phyloP scores from a whole-genome alignment of 2,329 filamentous ascomycete genomes.

The Elsinoe ampelina region DNA sequence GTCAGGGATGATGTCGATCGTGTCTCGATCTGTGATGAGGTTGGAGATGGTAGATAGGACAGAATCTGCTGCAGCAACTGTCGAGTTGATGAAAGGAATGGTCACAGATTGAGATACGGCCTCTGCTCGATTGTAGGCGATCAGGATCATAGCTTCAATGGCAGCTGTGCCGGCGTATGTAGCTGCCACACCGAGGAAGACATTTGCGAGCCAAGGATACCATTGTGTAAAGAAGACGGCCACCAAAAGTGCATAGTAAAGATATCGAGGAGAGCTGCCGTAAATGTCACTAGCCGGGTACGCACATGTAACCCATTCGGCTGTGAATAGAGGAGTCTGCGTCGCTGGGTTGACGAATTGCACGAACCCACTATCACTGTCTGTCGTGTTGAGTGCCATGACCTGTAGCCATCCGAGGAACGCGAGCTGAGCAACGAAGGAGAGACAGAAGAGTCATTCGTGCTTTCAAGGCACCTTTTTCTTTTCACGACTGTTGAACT shows the following conservation, averaged over 20 bases:
- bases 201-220: slow-evolving; percentile 7
- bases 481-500: not conserved
- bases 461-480: not conserved
- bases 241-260: slow-evolving; percentile 2
- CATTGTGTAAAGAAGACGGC: slow-evolving; percentile 3
- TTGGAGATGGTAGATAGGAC: not conserved
- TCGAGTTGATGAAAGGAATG: slow-evolving; percentile 5
- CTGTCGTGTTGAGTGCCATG: not conserved
- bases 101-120: not conserved
- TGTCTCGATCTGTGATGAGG: not conserved
- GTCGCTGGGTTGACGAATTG: slow-evolving; percentile 9
- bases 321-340: not conserved
- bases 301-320: not conserved
- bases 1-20: not conserved
- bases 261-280: not conserved
- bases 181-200: slow-evolving; percentile 1
- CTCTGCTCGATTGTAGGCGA: not conserved
- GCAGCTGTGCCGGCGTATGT: slow-evolving; percentile 7
- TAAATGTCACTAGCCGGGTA: slow-evolving; percentile 3
- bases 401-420: not conserved
- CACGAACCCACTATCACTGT: not conserved
- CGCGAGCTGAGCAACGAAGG: not conserved
- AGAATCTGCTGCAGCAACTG: not conserved
- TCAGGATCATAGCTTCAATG: slow-evolving; percentile 5
- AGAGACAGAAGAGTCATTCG: not conserved